Evolutionary conservation across 148 eudicot genomes (phyloP), one percentile per base, ranked within the genome.

Genomic region (Rhododendron kiyosumense): DNA sequence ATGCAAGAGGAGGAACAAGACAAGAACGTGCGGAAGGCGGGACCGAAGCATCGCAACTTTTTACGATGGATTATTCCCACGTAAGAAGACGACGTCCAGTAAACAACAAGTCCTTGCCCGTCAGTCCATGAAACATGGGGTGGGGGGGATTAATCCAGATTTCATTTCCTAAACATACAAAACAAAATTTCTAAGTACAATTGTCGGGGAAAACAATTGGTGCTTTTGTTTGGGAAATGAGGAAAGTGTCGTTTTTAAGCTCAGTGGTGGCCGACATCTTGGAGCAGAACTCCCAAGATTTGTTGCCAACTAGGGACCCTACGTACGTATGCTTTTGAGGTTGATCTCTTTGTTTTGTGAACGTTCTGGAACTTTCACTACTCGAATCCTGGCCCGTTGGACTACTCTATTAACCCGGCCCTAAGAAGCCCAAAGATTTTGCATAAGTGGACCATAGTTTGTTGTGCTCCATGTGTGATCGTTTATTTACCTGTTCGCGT

Each of bases 1-100:
- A 52, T 87, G 79, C 61, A 85, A 84, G 75, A 84, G 84, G 81
- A 88, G 86, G 88, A 52, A 26, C 18, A 78, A 26, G 83, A 85
- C 75, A 28, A 85, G 83, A 89, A 61, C 81, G 85, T 89, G 83
- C 81, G 3, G 87, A 89, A 48, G 28, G 46, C 57, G 81, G 65
- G 32, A 83, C 65, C 24, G 88, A 85, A 73, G 32, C 74, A 3
- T 0, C 14, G 2, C 32, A 26, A 26, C 14, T 3, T 3, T 67
- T 67, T 67, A 26, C 34, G 1, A 67, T 26, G 74, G 74, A 67
- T 67, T 67, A 67, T 67, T 11, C 32, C 34, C 74, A 67, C 12
- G 74, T 67, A 12, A 26, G 74, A 67, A 67, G 74, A 67, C 32
- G 74, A 67, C 74, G 74, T 67, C 74, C 74, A 2, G 34, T 67